Percentiles rank a stretch among this genome's conserved stretches.
phyloP scores from a whole-genome alignment of 2,329 filamentous ascomycete species.

The Fusarium camptoceras region DNA sequence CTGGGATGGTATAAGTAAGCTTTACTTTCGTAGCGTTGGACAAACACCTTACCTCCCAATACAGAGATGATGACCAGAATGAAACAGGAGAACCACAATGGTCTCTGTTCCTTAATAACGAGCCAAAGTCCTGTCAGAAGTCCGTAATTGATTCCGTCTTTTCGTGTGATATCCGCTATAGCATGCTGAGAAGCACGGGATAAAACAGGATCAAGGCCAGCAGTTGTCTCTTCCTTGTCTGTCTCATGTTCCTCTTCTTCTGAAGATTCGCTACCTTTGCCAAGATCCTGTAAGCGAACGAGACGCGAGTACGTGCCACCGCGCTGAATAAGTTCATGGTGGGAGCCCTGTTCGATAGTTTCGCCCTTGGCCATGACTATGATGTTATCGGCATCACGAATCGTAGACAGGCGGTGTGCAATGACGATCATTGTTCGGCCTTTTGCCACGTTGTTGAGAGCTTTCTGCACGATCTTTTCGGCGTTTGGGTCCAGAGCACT shows the following conservation, averaged over 20 bases:
- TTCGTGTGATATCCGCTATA: constrained; percentile 11
- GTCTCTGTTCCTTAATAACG: constrained; percentile 48
- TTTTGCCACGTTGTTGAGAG: constrained; percentile 64
- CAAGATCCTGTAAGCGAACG: constrained; percentile 59
- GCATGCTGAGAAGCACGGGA: constrained; percentile 42
- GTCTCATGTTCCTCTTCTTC: constrained; percentile 36
- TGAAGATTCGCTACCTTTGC: constrained; percentile 20
- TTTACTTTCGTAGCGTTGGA: neutral
- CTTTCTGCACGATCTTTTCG: constrained; percentile 65
- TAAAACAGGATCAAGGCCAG: constrained; percentile 44
- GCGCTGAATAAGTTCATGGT: constrained; percentile 65
- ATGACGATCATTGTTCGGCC: constrained; percentile 74
- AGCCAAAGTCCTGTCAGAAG: constrained; percentile 48
- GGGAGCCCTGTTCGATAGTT: constrained; percentile 71
- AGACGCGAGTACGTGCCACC: constrained; percentile 64
- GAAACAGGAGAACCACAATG: constrained; percentile 42
- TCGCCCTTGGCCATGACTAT: constrained; percentile 71
- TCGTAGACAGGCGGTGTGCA: constrained; percentile 70
- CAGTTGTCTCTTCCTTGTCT: constrained; percentile 54
- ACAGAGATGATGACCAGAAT: constrained; percentile 42
- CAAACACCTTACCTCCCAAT: constrained; percentile 44
- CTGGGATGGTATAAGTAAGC: constrained; percentile 33
- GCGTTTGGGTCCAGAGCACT: constrained; percentile 64
- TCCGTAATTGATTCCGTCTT: constrained; percentile 37
- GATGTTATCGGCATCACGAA: constrained; percentile 73